Evolutionary conservation across 208 protist species (phyloP).

Genomic region (Spongospora subterranea): DNA sequence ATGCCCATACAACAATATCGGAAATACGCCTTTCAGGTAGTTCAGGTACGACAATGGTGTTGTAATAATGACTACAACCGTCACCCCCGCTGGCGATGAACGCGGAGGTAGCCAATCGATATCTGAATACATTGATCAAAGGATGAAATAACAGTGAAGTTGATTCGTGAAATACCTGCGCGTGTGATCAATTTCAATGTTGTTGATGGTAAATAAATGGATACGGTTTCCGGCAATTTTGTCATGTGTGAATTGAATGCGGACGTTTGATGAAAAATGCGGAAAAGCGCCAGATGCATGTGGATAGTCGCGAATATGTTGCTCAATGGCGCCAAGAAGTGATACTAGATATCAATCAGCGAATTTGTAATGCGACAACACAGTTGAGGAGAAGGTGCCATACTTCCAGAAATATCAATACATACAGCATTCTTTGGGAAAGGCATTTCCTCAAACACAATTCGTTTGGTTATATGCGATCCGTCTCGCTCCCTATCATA

Average conservation of each 20-base stretch:
- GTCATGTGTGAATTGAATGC: constrained; percentile 1
- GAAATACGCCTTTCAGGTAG: not conserved
- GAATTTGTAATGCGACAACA: not conserved
- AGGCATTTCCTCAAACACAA: constrained; percentile 19
- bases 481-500: not conserved
- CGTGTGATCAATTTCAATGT: not conserved
- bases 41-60: not conserved
- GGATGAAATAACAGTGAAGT: not conserved
- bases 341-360: constrained; percentile 9
- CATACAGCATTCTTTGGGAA: constrained; percentile 11
- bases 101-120: not conserved
- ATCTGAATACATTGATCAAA: not conserved
- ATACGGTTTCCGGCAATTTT: not conserved
- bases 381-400: no score
- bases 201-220: not conserved
- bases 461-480: not conserved
- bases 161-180: constrained; percentile 17
- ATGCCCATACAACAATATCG: not conserved
- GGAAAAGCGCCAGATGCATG: not conserved
- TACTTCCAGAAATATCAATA: constrained; percentile 36
- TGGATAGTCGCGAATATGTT: not conserved
- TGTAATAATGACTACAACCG: not conserved
- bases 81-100: constrained; percentile 46
- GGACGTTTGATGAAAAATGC: not conserved
- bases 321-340: not conserved